Evolutionary conservation across 225 moss, liverwort and hornwort species (phyloP).

Genomic region (Marchantia polymorpha): DNA sequence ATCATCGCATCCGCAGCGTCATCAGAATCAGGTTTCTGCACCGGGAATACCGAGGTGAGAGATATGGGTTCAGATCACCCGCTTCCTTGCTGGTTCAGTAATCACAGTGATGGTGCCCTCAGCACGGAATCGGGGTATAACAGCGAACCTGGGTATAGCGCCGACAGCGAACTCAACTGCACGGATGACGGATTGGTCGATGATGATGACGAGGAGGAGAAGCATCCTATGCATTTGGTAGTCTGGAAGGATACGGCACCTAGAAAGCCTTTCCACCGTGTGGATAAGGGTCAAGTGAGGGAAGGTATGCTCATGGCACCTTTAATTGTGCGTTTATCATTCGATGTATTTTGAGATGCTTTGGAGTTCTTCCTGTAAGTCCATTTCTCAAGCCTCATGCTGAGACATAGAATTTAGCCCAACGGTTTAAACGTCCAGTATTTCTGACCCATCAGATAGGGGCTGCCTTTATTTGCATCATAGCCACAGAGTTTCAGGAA

Average conservation of each 20-base stretch:
- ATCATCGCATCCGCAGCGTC: not conserved
- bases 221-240: conserved; percentile 18
- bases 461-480: not conserved
- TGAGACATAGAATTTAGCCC: not conserved
- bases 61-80: not conserved
- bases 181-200: conserved; percentile 19
- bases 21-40: not conserved
- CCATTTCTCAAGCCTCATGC: not conserved
- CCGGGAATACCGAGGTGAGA: not conserved
- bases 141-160: conserved; percentile 32
- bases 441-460: not conserved
- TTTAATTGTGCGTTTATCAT: too few relatives aligned
- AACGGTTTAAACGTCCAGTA: not conserved
- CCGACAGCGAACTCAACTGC: conserved; percentile 23
- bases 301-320: conserved; percentile 11
- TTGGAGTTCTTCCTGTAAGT: not conserved
- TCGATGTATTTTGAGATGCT: too few relatives aligned
- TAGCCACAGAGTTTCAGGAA: not conserved
- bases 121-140: conserved; percentile 24
- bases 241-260: conserved; percentile 15
- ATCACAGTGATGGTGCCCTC: conserved; percentile 8
- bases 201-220: conserved; percentile 30
- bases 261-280: not conserved
- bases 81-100: conserved; percentile 16
- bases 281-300: not conserved